Percentiles rank a stretch among this genome's conserved stretches.
Conservation (phyloP, 202 grass and related monocot genomes). For the Schoenoplectus triqueter region DNA sequence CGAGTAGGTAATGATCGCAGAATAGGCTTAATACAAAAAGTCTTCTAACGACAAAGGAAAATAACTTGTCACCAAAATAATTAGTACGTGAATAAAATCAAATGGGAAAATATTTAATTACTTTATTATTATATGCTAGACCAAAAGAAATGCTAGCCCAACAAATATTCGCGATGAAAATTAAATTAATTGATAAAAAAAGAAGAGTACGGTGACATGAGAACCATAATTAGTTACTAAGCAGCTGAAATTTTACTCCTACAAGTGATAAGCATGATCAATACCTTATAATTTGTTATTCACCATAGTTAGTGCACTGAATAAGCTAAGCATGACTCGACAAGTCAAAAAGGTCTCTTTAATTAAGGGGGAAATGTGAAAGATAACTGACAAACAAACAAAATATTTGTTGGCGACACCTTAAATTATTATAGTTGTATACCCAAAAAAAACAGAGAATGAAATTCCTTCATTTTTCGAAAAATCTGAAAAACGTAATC, state of each 20-base stretch:
- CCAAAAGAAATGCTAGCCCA: neutral
- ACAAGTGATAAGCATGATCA: too few species aligned
- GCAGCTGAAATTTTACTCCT: neutral
- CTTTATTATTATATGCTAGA: neutral
- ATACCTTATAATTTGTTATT: neutral
- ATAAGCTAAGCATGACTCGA: neutral
- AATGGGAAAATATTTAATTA: neutral
- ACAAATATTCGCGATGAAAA: neutral
- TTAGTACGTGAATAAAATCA: neutral
- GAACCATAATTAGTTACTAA: neutral
- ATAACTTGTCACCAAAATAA: slow-evolving; percentile 28
- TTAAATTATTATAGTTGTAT: neutral
- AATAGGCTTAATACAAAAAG: slow-evolving; percentile 10
- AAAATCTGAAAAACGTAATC: neutral
- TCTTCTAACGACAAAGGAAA: neutral
- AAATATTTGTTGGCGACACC: slow-evolving; percentile 6
- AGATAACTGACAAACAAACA: slow-evolving; percentile 12
- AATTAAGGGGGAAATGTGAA: neutral
- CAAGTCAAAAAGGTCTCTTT: neutral
- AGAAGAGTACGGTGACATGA: neutral
- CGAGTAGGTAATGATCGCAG: slow-evolving; percentile 1
- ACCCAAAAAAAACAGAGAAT: neutral
- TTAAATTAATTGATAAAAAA: neutral
- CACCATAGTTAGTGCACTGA: neutral
- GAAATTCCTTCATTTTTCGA: neutral